phyloP scores from a whole-genome alignment of 345 rosid species.

The Clausena lansium region DNA sequence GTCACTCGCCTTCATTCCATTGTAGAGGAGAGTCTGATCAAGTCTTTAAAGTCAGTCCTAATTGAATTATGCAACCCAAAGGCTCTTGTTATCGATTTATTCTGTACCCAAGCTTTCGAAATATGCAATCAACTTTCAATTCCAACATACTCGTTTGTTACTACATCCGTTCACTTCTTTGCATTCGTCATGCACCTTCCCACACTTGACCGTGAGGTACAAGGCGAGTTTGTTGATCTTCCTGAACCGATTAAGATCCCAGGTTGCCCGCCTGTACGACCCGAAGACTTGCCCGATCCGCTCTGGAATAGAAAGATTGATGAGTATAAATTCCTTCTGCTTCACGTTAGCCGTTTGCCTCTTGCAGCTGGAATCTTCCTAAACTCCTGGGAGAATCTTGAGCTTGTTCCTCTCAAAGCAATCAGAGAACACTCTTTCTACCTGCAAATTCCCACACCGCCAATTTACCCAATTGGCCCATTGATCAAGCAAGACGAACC shows the following conservation, averaged over 20 bases:
- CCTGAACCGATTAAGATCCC: constrained; percentile 28
- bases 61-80: constrained; percentile 8
- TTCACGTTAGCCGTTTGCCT: constrained; percentile 12
- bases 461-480: too few species aligned
- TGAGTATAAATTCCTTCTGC: constrained; percentile 15
- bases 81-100: constrained; percentile 8
- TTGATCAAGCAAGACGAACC: too few species aligned
- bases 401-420: constrained; percentile 18
- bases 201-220: neutral
- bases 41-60: constrained; percentile 15
- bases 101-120: too few species aligned
- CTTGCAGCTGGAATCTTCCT: constrained; percentile 34
- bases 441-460: too few species aligned
- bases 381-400: constrained; percentile 42
- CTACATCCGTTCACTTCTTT: too few species aligned
- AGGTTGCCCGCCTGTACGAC: constrained; percentile 29
- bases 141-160: too few species aligned
- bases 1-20: constrained; percentile 15
- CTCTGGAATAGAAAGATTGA: constrained; percentile 17
- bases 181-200: too few species aligned
- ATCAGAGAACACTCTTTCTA: too few species aligned
- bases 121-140: too few species aligned
- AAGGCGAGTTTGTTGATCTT: constrained; percentile 12
- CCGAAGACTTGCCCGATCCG: constrained; percentile 20
- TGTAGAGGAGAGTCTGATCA: constrained; percentile 27